These are phyloP conservation scores for Penicillium sp. DNA, from an alignment of 2,329 filamentous ascomycete genomes.

Conservation along the genomic window DNA sequence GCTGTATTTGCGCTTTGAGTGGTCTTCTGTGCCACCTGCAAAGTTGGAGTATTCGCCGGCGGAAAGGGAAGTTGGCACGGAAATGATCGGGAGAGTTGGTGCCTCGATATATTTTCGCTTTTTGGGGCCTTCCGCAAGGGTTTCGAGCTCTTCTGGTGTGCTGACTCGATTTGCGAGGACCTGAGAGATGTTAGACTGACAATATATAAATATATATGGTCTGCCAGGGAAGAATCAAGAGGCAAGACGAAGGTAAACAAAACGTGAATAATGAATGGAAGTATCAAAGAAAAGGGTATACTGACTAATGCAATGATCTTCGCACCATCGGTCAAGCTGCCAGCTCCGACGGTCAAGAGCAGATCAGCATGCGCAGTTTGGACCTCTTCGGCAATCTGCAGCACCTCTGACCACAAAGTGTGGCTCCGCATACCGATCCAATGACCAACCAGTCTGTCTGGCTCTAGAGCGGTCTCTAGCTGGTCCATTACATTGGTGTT, in stretches of 20 bases:
- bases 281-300: not conserved
- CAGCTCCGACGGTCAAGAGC: slow-evolving; percentile 48
- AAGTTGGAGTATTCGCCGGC: slow-evolving; percentile 38
- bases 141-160: slow-evolving; percentile 34
- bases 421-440: slow-evolving; percentile 48
- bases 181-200: slow-evolving; percentile 17
- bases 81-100: slow-evolving; percentile 29
- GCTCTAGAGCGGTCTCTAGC: slow-evolving; percentile 37
- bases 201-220: not conserved
- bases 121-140: slow-evolving; percentile 26
- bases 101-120: slow-evolving; percentile 21
- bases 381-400: slow-evolving; percentile 41
- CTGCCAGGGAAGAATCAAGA: not conserved
- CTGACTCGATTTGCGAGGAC: slow-evolving; percentile 43
- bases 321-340: slow-evolving; percentile 49
- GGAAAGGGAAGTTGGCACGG: slow-evolving; percentile 37
- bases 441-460: slow-evolving; percentile 35
- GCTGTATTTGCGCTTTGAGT: slow-evolving; percentile 30
- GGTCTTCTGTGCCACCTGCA: slow-evolving; percentile 34
- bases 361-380: slow-evolving; percentile 38
- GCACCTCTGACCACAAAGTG: slow-evolving; percentile 47
- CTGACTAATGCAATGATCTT: slow-evolving; percentile 45
- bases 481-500: slow-evolving; percentile 41
- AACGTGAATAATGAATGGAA: not conserved
- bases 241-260: not conserved